Conservation (phyloP, 768 basidiomycete genomes). For the Boletus eberwhitei region DNA sequence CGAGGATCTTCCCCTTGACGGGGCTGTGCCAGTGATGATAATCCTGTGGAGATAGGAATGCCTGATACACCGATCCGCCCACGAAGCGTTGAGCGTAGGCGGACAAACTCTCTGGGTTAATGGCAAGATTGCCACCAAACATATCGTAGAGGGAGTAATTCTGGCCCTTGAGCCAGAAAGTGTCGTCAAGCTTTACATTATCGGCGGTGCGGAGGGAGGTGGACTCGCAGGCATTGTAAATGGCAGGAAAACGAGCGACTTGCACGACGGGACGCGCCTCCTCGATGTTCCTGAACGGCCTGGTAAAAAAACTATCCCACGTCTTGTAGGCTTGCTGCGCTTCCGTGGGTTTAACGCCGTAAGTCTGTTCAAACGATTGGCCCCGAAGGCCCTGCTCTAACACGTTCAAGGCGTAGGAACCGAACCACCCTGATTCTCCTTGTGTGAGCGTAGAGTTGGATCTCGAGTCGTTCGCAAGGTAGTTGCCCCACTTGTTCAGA, state of each 20-base stretch:
- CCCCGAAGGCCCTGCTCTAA: not conserved
- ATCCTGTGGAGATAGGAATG: constrained; percentile 31
- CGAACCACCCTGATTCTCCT: not conserved
- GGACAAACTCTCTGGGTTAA: not conserved
- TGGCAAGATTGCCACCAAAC: constrained; percentile 29
- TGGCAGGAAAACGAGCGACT: constrained; percentile 13
- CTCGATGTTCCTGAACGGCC: constrained; percentile 27
- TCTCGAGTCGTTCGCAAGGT: not conserved
- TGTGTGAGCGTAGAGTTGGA: constrained; percentile 6
- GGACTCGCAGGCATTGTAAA: constrained; percentile 55
- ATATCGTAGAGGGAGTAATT: constrained; percentile 57
- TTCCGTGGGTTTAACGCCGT: not conserved
- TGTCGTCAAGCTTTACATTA: constrained; percentile 40
- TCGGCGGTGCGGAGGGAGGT: constrained; percentile 33
- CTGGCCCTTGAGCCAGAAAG: constrained; percentile 60
- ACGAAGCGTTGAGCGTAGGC: constrained; percentile 36
- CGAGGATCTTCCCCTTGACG: not conserved
- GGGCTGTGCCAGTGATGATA: not conserved
- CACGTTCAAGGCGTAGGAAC: not conserved
- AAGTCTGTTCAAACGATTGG: not conserved
- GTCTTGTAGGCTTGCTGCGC: constrained; percentile 14
- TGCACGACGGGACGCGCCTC: not conserved
- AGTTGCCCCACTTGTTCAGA: not conserved
- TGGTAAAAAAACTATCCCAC: constrained; percentile 56
- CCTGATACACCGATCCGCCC: constrained; percentile 53